Evolutionary conservation across 2,329 filamentous ascomycete genomes (phyloP).

Genomic region (Monilinia aucupariae): DNA sequence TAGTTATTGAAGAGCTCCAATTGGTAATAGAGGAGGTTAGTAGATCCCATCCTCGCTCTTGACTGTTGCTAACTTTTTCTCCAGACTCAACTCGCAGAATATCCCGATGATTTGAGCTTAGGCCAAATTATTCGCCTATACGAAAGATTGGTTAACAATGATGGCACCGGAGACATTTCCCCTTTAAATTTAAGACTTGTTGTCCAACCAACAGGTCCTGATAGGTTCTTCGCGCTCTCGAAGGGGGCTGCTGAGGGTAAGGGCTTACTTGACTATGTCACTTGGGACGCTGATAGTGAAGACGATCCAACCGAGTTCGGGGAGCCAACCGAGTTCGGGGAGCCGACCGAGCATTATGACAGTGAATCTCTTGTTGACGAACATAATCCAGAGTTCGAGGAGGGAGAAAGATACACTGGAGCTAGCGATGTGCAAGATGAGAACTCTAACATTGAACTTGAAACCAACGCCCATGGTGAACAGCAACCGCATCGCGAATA

Average conservation of each 20-base stretch:
- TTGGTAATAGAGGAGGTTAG: constrained; percentile 54
- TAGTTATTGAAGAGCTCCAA: constrained; percentile 50
- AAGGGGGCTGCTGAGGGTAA: constrained; percentile 51
- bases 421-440: not conserved
- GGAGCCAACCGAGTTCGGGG: constrained; percentile 14
- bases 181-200: constrained; percentile 54
- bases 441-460: not conserved
- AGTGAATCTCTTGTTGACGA: constrained; percentile 5
- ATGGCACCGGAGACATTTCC: constrained; percentile 47
- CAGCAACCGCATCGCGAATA: not conserved
- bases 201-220: constrained; percentile 48
- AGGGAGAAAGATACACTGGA: not conserved
- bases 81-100: constrained; percentile 42
- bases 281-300: constrained; percentile 29
- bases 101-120: constrained; percentile 46
- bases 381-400: not conserved
- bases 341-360: constrained; percentile 11
- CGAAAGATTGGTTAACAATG: constrained; percentile 53
- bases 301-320: constrained; percentile 22
- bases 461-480: not conserved
- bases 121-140: constrained; percentile 55
- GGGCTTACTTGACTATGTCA: constrained; percentile 37
- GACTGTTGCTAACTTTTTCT: constrained; percentile 29
- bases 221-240: constrained; percentile 47
- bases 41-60: constrained; percentile 15